A percentile compares a stretch with the other conserved stretches of the same genome.
Evolutionary conservation across 345 rosid genomes (phyloP).

Genomic region (Lumnitzera littorea): DNA sequence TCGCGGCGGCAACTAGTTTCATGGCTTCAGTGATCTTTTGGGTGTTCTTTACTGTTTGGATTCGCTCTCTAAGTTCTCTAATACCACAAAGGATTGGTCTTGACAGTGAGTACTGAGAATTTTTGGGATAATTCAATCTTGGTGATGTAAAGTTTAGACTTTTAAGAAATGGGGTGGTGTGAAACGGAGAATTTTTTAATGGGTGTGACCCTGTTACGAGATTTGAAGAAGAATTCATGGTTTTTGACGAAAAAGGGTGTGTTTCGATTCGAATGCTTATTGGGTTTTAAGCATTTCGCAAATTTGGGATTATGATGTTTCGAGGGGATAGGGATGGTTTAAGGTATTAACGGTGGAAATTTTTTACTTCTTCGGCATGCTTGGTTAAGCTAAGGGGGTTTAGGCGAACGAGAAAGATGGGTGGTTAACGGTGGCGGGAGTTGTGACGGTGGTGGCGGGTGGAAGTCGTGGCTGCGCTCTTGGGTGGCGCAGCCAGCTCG

Average conservation of each 20-base stretch:
- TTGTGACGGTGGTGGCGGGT: background rate
- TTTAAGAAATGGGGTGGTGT: slow-evolving; percentile 21
- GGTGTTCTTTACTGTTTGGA: slow-evolving; percentile 49
- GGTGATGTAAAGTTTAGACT: slow-evolving; percentile 1
- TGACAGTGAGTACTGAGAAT: slow-evolving; percentile 4
- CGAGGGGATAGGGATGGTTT: slow-evolving; percentile 1
- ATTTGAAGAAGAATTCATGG: slow-evolving; percentile 31
- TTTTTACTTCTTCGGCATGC: too few relatives aligned
- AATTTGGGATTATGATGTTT: background rate
- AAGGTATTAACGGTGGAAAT: background rate
- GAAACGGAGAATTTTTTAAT: slow-evolving; percentile 14
- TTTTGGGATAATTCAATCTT: too few relatives aligned
- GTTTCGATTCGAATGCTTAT: background rate
- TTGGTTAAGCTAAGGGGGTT: too few relatives aligned
- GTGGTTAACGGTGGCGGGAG: too few relatives aligned
- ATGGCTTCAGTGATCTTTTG: slow-evolving; percentile 78
- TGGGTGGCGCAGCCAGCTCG: background rate
- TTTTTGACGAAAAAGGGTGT: background rate
- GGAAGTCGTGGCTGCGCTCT: background rate
- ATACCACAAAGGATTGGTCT: slow-evolving; percentile 36
- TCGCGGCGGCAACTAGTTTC: slow-evolving; percentile 84
- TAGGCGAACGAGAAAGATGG: too few relatives aligned
- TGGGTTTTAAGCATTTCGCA: too few relatives aligned
- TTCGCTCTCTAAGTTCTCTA: slow-evolving; percentile 56
- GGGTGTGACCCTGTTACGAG: slow-evolving; percentile 20